phyloP scores from a whole-genome alignment of 2,329 filamentous ascomycete genomes.

The Escovopsis weberi region DNA sequence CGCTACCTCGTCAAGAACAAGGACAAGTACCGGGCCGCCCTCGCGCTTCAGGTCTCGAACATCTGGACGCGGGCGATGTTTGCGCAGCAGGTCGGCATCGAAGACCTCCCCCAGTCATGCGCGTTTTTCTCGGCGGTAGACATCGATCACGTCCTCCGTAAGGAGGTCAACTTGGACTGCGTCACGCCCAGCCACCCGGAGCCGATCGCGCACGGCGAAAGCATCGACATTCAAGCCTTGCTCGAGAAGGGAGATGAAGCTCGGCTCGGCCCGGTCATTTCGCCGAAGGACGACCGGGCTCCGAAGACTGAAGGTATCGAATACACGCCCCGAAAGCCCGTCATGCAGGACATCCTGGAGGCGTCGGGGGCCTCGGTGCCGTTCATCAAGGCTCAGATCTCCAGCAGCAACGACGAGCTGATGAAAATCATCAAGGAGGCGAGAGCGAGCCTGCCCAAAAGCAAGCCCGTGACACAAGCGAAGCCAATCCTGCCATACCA shows the following conservation, averaged over 20 bases:
- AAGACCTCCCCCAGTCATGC: slow-evolving; percentile 85
- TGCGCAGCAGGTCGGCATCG: slow-evolving; percentile 86
- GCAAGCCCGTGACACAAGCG: slow-evolving; percentile 7
- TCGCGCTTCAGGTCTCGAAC: slow-evolving; percentile 89
- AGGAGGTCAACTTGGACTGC: slow-evolving; percentile 97
- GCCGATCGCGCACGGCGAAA: slow-evolving; percentile 73
- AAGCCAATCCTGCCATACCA: slow-evolving; percentile 20
- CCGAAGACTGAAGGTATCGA: slow-evolving; percentile 43
- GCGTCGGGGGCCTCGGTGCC: slow-evolving; percentile 30
- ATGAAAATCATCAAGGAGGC: slow-evolving; percentile 52
- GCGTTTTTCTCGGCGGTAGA: slow-evolving; percentile 95
- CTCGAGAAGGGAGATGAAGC: slow-evolving; percentile 58
- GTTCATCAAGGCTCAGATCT: slow-evolving; percentile 78
- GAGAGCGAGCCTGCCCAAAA: slow-evolving; percentile 19
- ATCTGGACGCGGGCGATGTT: slow-evolving; percentile 98
- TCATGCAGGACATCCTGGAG: slow-evolving; percentile 60
- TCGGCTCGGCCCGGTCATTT: slow-evolving; percentile 49
- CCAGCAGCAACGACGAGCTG: slow-evolving; percentile 58
- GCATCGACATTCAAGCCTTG: slow-evolving; percentile 66
- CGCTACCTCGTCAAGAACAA: slow-evolving; percentile 75
- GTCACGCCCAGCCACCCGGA: slow-evolving; percentile 73
- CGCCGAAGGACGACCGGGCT: slow-evolving; percentile 12
- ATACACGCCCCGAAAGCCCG: slow-evolving; percentile 58
- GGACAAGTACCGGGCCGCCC: slow-evolving; percentile 77
- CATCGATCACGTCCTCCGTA: slow-evolving; percentile 87